These are phyloP conservation scores for Senna tora DNA, from an alignment of 306 rosid genomes.

Conservation along the genomic window DNA sequence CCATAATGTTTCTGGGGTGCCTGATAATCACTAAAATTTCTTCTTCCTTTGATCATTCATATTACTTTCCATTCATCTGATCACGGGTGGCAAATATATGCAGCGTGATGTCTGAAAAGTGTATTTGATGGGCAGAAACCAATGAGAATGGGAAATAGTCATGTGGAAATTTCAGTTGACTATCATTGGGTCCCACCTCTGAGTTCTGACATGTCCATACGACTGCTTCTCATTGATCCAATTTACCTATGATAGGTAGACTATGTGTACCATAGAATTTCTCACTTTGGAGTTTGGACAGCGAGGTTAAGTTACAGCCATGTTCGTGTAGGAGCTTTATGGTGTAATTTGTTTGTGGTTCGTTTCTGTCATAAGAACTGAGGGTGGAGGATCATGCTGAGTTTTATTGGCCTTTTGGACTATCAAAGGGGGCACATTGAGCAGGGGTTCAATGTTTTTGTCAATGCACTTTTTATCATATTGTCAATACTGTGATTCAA, in stretches of 20 bases:
- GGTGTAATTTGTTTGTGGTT: not conserved
- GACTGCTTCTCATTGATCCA: not conserved
- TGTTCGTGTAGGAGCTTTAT: not conserved
- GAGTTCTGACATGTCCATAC: not conserved
- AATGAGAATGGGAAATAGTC: slow-evolving; percentile 1
- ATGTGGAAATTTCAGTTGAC: not conserved
- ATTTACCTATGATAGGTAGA: not conserved
- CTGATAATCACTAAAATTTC: not conserved
- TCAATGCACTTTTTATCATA: not conserved
- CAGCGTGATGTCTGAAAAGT: slow-evolving; percentile 12
- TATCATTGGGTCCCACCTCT: not conserved
- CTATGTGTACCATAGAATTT: not conserved
- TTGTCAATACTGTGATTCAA: not conserved
- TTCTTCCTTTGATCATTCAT: not conserved
- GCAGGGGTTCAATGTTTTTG: not conserved
- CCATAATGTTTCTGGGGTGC: not conserved
- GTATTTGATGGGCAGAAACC: slow-evolving; percentile 3
- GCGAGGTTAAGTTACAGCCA: not conserved
- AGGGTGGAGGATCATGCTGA: not conserved
- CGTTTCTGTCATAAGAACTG: not conserved
- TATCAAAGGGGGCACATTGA: not conserved
- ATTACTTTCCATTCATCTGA: not conserved
- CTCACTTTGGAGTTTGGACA: not conserved
- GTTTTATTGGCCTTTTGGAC: not conserved
- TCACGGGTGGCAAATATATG: not conserved